Evolutionary conservation across 139 green algal genomes (phyloP).

Genomic region (Protoeuglena noctilucae): DNA sequence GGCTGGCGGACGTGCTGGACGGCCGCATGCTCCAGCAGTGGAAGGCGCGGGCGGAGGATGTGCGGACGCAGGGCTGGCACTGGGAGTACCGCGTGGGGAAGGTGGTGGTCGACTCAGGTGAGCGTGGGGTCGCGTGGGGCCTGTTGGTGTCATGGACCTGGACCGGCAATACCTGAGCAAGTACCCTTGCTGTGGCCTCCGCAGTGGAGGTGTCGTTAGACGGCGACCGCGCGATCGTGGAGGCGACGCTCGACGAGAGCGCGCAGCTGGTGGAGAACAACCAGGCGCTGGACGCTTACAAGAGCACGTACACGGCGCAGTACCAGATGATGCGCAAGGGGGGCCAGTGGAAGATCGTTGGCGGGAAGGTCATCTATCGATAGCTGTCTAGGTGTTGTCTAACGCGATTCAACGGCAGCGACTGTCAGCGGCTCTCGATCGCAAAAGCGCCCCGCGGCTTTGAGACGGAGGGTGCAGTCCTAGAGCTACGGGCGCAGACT

Average conservation of each 20-base stretch:
- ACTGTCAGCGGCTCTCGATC: too few species aligned
- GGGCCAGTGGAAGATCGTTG: neutral
- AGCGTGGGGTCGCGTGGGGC: too few species aligned
- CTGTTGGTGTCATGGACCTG: too few species aligned
- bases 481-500: too few species aligned
- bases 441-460: too few species aligned
- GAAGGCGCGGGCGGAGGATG: neutral
- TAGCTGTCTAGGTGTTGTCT: too few species aligned
- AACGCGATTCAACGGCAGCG: too few species aligned
- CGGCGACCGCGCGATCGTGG: neutral
- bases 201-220: neutral
- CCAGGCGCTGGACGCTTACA: neutral
- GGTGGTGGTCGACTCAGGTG: neutral
- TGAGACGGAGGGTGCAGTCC: too few species aligned
- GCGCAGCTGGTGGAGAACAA: neutral
- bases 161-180: too few species aligned
- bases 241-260: neutral
- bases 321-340: neutral
- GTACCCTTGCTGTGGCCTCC: too few species aligned
- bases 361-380: neutral
- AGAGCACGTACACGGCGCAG: neutral
- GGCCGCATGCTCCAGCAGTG: neutral
- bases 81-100: neutral
- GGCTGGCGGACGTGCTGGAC: neutral
- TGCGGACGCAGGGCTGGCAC: neutral